These are phyloP conservation scores for Cucurbita pepo DNA, from an alignment of 306 rosid genomes.

Conservation along the genomic window DNA sequence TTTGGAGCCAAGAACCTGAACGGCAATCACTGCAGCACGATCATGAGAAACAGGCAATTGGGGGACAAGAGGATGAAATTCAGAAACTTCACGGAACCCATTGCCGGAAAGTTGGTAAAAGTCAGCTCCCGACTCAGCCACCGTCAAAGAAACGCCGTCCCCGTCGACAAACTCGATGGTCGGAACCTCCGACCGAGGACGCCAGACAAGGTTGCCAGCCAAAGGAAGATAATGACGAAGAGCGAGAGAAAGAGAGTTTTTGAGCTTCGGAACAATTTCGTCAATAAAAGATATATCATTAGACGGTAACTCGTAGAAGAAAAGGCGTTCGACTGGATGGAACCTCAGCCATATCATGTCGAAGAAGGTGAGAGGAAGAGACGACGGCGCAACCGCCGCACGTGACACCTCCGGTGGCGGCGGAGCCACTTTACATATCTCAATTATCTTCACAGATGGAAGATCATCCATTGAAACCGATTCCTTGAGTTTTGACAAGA, in stretches of 20 bases:
- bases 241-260: neutral
- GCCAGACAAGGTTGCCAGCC: neutral
- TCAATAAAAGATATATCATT: neutral
- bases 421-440: slow-evolving; percentile 1
- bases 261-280: neutral
- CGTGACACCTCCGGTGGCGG: neutral
- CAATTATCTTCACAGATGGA: neutral
- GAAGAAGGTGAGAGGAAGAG: slow-evolving; percentile 21
- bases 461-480: too few relatives aligned
- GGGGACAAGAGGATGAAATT: neutral
- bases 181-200: neutral
- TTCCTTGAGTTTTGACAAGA: too few relatives aligned
- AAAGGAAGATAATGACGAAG: neutral
- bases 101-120: neutral
- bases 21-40: neutral
- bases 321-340: slow-evolving; percentile 6
- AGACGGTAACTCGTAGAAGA: neutral
- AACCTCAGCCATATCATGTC: slow-evolving; percentile 8
- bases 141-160: neutral
- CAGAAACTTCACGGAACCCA: neutral
- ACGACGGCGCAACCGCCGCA: neutral
- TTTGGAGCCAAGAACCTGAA: neutral
- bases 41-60: neutral
- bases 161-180: neutral
- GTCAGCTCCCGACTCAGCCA: neutral